Evolutionary conservation across 306 rosid species (phyloP), one percentile per base, ranked within the genome.

Genomic region (Comarum palustre): DNA sequence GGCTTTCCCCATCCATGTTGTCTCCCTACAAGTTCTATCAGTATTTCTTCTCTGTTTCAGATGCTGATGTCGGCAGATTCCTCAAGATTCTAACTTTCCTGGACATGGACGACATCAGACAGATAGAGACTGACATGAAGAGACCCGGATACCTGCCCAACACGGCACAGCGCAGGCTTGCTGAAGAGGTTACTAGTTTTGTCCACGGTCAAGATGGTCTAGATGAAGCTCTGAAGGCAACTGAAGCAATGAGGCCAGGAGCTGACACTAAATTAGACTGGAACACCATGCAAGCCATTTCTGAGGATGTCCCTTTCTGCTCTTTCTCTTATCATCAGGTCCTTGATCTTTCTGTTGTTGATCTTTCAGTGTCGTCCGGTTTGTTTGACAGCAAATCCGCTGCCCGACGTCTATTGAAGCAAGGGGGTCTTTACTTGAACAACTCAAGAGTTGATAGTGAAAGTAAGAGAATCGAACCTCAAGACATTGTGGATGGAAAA

Each of bases 351-450:
- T 83, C 90, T 0, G 52, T 91, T 47, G 89, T 94, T 63, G 98
- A 94, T 85, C 95, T 94, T 12, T 89, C 95, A 0, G 97, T 94
- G 41, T 84, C 88, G 14, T 76, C 98, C 46, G 97, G 98, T 81
- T 87, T 94, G 88, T 77, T 92, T 12, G 88, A 80, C 47, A 94
- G 97, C 77, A 94, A 91, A 76, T 91, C 98, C 1, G 96, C 96
- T 72, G 98, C 88, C 0, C 90, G 96, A 5, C 86, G 96, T 4
- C 58, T 94, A 87, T 79, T 94, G 82, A 94, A 91, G 84, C 98
- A 94, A 83, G 97, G 98, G 39, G 98, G 98, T 9, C 72, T 94
- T 46, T 94, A 94, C 87, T 84, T 94, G 87, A 94, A 94, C 84
- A 91, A 94, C 71, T 76, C 62, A 29, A 87, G 90, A 85, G 91